Evolutionary conservation across 805 yeast genomes (phyloP).

Genomic region (Pichia californica): DNA sequence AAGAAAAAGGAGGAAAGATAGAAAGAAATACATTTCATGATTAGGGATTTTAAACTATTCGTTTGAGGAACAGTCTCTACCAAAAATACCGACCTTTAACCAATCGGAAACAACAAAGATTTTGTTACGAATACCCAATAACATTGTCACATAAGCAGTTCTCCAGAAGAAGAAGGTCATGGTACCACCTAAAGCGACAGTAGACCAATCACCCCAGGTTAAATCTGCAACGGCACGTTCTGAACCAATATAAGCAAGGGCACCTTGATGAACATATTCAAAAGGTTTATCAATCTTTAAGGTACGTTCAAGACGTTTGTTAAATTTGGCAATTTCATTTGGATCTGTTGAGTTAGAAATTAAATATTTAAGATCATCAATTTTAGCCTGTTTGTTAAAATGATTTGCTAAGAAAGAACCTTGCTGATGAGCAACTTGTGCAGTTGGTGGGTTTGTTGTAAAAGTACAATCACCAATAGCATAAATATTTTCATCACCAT

Average conservation of each 20-base stretch:
- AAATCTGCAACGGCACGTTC: slow-evolving; percentile 94
- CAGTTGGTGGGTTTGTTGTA: slow-evolving; percentile 90
- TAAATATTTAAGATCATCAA: slow-evolving; percentile 49
- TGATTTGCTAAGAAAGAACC: slow-evolving; percentile 74
- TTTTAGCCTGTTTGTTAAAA: slow-evolving; percentile 57
- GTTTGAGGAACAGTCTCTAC: slow-evolving; percentile 72
- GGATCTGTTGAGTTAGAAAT: slow-evolving; percentile 32
- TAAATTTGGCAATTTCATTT: slow-evolving; percentile 34
- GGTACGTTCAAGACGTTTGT: slow-evolving; percentile 32
- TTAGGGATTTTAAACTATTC: background rate
- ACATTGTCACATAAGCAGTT: slow-evolving; percentile 88
- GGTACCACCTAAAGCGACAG: slow-evolving; percentile 76
- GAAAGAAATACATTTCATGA: background rate
- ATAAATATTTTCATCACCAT: slow-evolving; percentile 75
- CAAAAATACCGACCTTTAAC: slow-evolving; percentile 81
- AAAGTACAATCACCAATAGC: slow-evolving; percentile 95
- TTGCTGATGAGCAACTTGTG: slow-evolving; percentile 95
- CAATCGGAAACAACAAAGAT: slow-evolving; percentile 82
- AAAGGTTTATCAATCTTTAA: slow-evolving; percentile 50
- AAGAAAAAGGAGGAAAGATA: background rate
- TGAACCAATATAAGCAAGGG: slow-evolving; percentile 88
- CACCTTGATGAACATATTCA: slow-evolving; percentile 82
- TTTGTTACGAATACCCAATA: slow-evolving; percentile 84
- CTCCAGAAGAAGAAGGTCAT: slow-evolving; percentile 92
- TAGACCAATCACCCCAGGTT: slow-evolving; percentile 71